These are phyloP conservation scores for Aspergillus conjunctus DNA, from an alignment of 495 filamentous ascomycete genomes.

Conservation along the genomic window DNA sequence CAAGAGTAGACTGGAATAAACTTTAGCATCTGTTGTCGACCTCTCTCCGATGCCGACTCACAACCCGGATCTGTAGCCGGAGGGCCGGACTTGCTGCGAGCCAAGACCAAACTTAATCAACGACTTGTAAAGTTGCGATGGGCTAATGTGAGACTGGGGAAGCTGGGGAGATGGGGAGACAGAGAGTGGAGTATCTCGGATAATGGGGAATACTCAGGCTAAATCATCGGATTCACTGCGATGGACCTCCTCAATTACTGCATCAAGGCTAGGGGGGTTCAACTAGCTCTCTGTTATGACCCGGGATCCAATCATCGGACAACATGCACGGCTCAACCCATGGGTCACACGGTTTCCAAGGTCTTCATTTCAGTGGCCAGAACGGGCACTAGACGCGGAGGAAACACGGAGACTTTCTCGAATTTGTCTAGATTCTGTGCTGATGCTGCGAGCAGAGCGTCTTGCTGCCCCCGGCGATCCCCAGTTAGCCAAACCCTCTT, in stretches of 20 bases:
- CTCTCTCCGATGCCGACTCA: constrained; percentile 2
- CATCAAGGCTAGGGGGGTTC: background rate
- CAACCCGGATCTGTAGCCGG: constrained; percentile 1
- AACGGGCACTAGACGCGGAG: background rate
- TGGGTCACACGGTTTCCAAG: background rate
- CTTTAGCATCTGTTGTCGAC: background rate
- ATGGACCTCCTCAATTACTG: constrained; percentile 3
- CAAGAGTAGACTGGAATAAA: background rate
- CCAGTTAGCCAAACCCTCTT: constrained; percentile 8
- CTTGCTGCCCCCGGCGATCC: constrained; percentile 7
- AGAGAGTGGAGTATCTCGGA: constrained; percentile 3
- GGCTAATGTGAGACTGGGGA: background rate
- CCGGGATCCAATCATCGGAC: background rate
- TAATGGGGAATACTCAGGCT: constrained; percentile 1
- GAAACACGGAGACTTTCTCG: constrained; percentile 8
- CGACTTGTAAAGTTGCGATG: background rate
- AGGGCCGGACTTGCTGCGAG: constrained; percentile 21
- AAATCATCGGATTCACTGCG: constrained; percentile 2
- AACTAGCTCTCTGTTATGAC: background rate
- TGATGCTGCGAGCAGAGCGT: background rate
- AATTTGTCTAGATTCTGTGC: background rate
- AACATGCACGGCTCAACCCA: background rate
- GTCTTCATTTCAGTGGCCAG: background rate
- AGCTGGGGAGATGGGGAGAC: background rate
- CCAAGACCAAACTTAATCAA: constrained; percentile 7